Evolutionary conservation across 1,284 basidiomycete species (phyloP).

Genomic region (Ustilago bromivora): DNA sequence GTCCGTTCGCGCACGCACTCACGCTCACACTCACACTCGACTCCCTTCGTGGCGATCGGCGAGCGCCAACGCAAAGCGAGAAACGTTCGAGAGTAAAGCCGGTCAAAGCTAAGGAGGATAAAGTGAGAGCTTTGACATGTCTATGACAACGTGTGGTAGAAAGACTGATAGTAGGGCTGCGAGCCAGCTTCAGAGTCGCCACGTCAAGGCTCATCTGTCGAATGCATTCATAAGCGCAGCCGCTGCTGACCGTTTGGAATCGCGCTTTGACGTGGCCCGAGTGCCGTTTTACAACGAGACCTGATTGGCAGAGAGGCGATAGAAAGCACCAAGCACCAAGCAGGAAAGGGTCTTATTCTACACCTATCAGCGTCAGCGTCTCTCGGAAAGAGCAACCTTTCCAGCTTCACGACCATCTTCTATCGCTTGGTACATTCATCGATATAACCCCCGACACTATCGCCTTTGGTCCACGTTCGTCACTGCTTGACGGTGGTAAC

Average conservation of each 20-base stretch:
- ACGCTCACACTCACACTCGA: neutral
- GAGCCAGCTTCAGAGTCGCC: conserved; percentile 15
- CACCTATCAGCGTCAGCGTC: neutral
- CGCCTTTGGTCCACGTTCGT: neutral
- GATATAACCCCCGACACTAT: neutral
- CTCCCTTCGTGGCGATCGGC: neutral
- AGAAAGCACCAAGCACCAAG: neutral
- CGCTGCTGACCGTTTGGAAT: conserved; percentile 2
- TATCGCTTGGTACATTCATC: neutral
- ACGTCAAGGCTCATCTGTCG: conserved; percentile 13
- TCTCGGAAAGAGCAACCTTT: neutral
- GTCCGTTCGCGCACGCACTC: neutral
- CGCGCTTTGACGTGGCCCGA: conserved; percentile 24
- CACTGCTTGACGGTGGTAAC: neutral
- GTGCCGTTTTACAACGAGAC: conserved; percentile 9
- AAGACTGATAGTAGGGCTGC: no score
- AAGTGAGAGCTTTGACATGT: neutral
- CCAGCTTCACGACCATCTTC: neutral
- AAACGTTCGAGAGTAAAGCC: no score
- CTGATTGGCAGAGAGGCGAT: neutral
- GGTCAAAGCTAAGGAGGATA: neutral
- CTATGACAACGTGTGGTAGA: no score
- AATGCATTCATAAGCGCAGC: neutral
- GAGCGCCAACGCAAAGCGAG: neutral
- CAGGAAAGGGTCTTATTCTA: neutral